phyloP scores from a whole-genome alignment of 1,284 basidiomycete genomes.

The Leccinum pseudoinsigne region DNA sequence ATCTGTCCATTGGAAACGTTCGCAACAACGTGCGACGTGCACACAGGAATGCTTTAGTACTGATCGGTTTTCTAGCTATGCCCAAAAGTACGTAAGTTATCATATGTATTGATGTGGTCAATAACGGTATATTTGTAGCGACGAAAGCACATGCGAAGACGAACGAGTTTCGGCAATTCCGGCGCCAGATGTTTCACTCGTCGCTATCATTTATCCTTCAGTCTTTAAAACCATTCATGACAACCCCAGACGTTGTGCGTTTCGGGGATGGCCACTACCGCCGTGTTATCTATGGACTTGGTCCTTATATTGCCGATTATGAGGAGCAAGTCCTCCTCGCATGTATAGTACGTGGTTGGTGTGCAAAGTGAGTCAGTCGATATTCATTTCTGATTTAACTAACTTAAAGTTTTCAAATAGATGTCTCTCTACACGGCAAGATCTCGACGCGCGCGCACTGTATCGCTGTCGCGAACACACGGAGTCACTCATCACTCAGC shows the following conservation, averaged over 20 bases:
- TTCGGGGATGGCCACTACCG: conserved; percentile 2
- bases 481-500: neutral
- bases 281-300: neutral
- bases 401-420: neutral
- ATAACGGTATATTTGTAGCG: neutral
- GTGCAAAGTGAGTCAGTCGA: neutral
- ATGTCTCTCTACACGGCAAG: neutral
- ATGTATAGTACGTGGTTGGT: conserved; percentile 4
- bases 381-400: neutral
- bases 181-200: neutral
- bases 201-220: neutral
- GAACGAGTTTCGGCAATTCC: neutral
- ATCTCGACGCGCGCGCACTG: neutral
- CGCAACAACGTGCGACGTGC: conserved; percentile 31
- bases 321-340: conserved; percentile 8
- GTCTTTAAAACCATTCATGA: neutral
- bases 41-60: conserved; percentile 27
- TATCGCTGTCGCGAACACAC: neutral
- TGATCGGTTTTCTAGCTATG: conserved; percentile 36
- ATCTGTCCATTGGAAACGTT: conserved; percentile 33
- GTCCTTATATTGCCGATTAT: conserved; percentile 14
- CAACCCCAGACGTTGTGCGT: neutral
- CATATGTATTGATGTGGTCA: neutral
- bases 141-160: neutral
- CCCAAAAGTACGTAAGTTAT: conserved; percentile 32